These are phyloP conservation scores for Daldinia caldariorum DNA, from an alignment of 495 filamentous ascomycete genomes.

Conservation along the genomic window DNA sequence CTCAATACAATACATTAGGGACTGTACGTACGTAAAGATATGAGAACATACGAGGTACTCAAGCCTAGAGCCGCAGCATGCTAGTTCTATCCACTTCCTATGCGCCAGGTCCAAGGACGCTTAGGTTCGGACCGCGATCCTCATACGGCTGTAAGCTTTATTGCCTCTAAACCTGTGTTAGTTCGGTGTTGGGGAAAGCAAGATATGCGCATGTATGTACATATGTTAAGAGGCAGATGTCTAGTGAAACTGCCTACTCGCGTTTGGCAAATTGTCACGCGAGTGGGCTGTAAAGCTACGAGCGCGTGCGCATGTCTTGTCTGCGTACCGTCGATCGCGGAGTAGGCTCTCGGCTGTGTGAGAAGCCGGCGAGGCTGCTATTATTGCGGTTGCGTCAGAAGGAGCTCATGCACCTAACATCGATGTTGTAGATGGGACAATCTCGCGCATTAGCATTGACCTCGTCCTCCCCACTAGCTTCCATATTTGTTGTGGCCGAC, in stretches of 20 bases:
- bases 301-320: conserved; percentile 17
- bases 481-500: not conserved
- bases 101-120: not conserved
- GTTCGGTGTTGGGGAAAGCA: not conserved
- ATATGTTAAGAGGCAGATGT: not conserved
- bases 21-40: not conserved
- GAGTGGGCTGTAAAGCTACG: conserved; percentile 23
- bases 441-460: conserved; percentile 6
- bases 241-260: conserved; percentile 8
- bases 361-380: conserved; percentile 23
- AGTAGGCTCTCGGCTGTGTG: conserved; percentile 26
- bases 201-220: conserved; percentile 12
- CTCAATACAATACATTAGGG: not conserved
- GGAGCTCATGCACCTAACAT: conserved; percentile 13
- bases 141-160: not conserved
- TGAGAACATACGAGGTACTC: not conserved
- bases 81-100: conserved; percentile 1
- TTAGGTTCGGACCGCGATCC: conserved; percentile 8
- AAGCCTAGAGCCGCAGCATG: not conserved
- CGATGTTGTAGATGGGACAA: conserved; percentile 2
- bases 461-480: not conserved
- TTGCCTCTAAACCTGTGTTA: not conserved
- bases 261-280: conserved; percentile 15
- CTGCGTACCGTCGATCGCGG: conserved; percentile 28
- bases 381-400: conserved; percentile 9